Evolutionary conservation across 1,139 yeast genomes (phyloP).

Genomic region (Saccharomyces hybrid): DNA sequence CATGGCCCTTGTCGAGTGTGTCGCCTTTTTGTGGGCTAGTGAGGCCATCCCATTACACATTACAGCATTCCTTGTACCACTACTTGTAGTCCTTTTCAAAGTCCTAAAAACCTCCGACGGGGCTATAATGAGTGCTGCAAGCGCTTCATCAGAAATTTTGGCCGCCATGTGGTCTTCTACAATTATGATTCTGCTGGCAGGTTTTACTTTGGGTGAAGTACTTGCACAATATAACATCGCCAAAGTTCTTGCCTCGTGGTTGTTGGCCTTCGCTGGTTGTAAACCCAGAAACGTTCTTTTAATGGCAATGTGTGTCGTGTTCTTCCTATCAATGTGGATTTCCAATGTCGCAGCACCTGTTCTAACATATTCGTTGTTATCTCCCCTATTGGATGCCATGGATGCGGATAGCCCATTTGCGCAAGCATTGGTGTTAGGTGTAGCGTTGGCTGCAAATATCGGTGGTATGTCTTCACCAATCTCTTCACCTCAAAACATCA

Average conservation of each 20-base stretch:
- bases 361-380: conserved; percentile 57
- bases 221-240: conserved; percentile 66
- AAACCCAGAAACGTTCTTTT: conserved; percentile 56
- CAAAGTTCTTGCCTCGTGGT: conserved; percentile 57
- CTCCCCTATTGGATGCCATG: conserved; percentile 55
- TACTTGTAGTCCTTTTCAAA: conserved; percentile 46
- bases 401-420: conserved; percentile 56
- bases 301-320: conserved; percentile 59
- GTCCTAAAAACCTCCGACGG: conserved; percentile 53
- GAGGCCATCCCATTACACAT: conserved; percentile 66
- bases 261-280: conserved; percentile 56
- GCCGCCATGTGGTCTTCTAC: conserved; percentile 70
- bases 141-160: conserved; percentile 49
- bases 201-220: conserved; percentile 69
- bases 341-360: conserved; percentile 78
- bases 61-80: conserved; percentile 57
- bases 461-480: conserved; percentile 83
- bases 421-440: conserved; percentile 59
- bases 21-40: conserved; percentile 68
- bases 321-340: conserved; percentile 71
- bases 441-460: conserved; percentile 63
- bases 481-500: conserved; percentile 71
- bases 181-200: conserved; percentile 60
- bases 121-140: conserved; percentile 43
- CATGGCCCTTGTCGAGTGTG: conserved; percentile 59